Evolutionary conservation across 495 filamentous ascomycete genomes (phyloP).

Genomic region (Hamigera avellanea): DNA sequence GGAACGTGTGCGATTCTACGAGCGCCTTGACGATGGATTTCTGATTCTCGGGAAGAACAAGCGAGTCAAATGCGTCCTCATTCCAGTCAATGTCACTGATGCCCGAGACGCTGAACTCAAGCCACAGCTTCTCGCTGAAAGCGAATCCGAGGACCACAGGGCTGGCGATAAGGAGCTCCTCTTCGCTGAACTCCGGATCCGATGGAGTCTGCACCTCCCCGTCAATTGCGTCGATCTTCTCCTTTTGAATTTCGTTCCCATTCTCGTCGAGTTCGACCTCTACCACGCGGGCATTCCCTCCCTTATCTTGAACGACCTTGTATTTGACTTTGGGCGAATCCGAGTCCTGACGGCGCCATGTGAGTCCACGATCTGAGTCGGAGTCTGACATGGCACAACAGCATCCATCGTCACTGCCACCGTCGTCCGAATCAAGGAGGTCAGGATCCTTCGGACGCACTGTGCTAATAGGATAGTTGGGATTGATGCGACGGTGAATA

Average conservation of each 20-base stretch:
- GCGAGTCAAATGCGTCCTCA: constrained; percentile 64
- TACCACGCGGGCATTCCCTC: constrained; percentile 46
- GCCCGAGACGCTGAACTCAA: constrained; percentile 77
- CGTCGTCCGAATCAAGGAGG: constrained; percentile 42
- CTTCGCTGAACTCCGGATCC: constrained; percentile 59
- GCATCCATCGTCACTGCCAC: constrained; percentile 25
- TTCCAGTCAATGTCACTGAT: constrained; percentile 79
- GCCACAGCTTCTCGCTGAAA: constrained; percentile 83
- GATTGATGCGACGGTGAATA: constrained; percentile 77
- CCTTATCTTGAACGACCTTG: constrained; percentile 55
- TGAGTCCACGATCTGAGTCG: constrained; percentile 21
- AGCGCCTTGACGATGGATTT: constrained; percentile 74
- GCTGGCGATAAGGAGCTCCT: constrained; percentile 81
- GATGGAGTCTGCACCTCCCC: constrained; percentile 25
- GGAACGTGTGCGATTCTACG: constrained; percentile 72
- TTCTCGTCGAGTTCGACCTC: constrained; percentile 51
- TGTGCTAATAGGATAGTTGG: constrained; percentile 74
- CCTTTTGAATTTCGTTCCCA: constrained; percentile 49
- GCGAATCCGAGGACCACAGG: constrained; percentile 89
- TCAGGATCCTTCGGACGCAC: constrained; percentile 70
- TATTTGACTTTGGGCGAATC: constrained; percentile 48
- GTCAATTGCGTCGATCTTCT: constrained; percentile 47
- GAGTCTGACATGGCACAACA: constrained; percentile 40
- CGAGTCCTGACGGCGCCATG: constrained; percentile 29
- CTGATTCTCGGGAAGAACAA: constrained; percentile 63